Evolutionary conservation across 1,284 basidiomycete genomes (phyloP), one percentile per base, ranked within the genome.

Genomic region (Calocybe gambosa): DNA sequence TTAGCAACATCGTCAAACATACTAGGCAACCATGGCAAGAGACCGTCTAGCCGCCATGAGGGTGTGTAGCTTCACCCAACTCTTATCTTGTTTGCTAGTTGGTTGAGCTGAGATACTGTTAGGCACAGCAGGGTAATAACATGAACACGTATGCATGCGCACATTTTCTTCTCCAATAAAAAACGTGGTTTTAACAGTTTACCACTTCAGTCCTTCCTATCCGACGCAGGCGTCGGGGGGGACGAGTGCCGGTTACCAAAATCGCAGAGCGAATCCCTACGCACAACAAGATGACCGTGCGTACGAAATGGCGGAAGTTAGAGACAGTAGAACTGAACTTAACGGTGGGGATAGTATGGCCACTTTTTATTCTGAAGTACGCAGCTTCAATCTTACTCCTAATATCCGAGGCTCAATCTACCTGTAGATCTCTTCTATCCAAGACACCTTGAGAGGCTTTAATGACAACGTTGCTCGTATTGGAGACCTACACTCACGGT

Each of bases 1-100:
- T 43, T 33, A 42, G 40, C 28, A 40, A 25, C 41, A 46, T 29
- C 45, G 25, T 31, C 16, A 39, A 18, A 10, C 42, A 39, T 47
- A 46, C 36, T 13, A 25, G 35, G 33, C 42, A 54, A 66, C 52
- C 57, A 89, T 89, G 84, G 81, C 83, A 52, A 78, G 82, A 75
- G 86, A 89, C 70, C 82, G 87, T 75, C 76, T 90, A 55, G 85
- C 87, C 60, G 86, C 85, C 52, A 78, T 88, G 78, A 81, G 86
- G 69, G 88, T 88, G 54, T 47, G 62, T 41, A 25, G 13, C 19
- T 46, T 19, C 19, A 19, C 39, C 28, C 39, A 39, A 37, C 29
- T 16, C 42, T 43, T 19, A 23, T 23, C 21, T 7, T 23, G 3
- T 23, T 23, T 42, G 31, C 42, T 26, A 31, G 28, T 16, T n/a